Percentiles rank a stretch among this genome's conserved stretches.
Conservation (phyloP, 225 moss, liverwort and hornwort genomes). For the Antitrichia curtipendula region DNA sequence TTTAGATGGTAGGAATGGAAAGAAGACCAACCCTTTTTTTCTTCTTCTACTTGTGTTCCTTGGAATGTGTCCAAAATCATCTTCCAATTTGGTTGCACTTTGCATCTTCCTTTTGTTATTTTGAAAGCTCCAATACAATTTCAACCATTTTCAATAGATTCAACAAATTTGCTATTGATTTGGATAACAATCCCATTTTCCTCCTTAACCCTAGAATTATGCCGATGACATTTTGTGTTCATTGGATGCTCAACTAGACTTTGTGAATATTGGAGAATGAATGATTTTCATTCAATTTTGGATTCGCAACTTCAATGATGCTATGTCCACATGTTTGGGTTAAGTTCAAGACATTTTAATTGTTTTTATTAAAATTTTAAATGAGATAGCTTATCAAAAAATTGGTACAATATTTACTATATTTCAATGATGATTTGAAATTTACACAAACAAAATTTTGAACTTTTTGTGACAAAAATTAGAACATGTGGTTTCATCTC, state of each 20-base stretch:
- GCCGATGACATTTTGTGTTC: neutral
- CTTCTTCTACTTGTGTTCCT: neutral
- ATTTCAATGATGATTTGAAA: neutral
- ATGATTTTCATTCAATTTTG: neutral
- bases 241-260: neutral
- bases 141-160: neutral
- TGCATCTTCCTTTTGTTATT: neutral
- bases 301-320: neutral
- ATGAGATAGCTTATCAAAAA: neutral
- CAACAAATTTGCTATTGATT: neutral
- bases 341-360: neutral
- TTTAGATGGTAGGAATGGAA: neutral
- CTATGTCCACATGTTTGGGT: neutral
- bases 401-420: neutral
- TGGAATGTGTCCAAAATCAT: accelerated
- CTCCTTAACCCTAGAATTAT: neutral
- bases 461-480: neutral
- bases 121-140: neutral
- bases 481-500: too few relatives aligned
- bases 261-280: neutral
- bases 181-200: neutral
- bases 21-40: neutral
- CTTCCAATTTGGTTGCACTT: neutral
- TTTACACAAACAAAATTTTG: neutral
- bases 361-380: neutral